Evolutionary conservation across 2,329 filamentous ascomycete genomes (phyloP), one percentile per base, ranked within the genome.

Genomic region (Epichloe typhina): DNA sequence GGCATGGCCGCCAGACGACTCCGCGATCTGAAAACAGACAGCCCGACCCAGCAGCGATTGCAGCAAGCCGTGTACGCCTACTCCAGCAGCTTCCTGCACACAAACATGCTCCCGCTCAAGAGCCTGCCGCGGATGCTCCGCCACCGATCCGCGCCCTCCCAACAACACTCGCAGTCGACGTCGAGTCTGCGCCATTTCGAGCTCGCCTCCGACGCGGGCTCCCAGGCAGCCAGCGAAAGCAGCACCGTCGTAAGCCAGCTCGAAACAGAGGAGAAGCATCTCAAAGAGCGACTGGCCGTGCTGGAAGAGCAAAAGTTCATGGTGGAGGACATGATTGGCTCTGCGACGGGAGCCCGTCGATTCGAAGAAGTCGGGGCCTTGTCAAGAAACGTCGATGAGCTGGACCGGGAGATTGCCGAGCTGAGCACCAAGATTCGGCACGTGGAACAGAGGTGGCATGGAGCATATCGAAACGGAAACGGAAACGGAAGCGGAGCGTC

Each of bases 281-380:
- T 94, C 1, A 79, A 85, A 15, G 89, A 95, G 60, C 74, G 82
- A 4, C 70, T 95, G 12, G 85, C 93, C 33, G 83, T 96, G 6
- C 74, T 96, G 1, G 88, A 95, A 64, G 90, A 96, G 67, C 90
- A 96, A 65, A 84, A 83, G 56, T 95, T 94, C 66, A 81, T 95
- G 68, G 88, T 96, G 0, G 80, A 83, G 38, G 82, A 87, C 58
- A 95, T 95, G 88, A 80, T 95, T 43, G 79, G 79, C 7, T 80
- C 83, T 53, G 88, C 89, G 0, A 84, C 83, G 46, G 83, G 82
- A 41, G 79, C 85, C 11, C 74, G 87, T 31, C 82, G 87, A 52
- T 94, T 95, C 57, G 90, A 95, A 60, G 90, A 96, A 66, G 86
- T 94, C 2, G 79, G 81, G 51, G 87, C 86, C 11, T 69, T 96